Evolutionary conservation across 164 flowering plant species (phyloP).

Genomic region (Sextonia rubra): DNA sequence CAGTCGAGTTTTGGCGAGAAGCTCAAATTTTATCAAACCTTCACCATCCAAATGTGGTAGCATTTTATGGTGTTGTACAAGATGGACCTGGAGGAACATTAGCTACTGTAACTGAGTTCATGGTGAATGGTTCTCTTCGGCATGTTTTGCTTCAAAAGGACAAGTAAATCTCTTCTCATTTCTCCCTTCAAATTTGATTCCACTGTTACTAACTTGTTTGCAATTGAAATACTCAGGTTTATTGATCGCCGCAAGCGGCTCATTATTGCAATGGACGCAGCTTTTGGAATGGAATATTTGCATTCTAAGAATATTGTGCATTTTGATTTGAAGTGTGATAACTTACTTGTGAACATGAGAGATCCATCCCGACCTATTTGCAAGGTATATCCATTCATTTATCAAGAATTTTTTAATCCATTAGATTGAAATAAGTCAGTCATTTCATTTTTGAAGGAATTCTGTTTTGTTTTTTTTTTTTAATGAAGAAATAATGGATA

Average conservation of each 20-base stretch:
- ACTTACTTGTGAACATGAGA: constrained; percentile 84
- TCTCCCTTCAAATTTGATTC: not conserved
- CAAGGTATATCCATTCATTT: constrained; percentile 43
- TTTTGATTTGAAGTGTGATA: constrained; percentile 94
- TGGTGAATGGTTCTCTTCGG: constrained; percentile 97
- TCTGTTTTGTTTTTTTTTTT: not conserved
- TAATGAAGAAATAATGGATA: not conserved
- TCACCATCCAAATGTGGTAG: constrained; percentile 97
- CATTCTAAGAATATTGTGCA: constrained; percentile 94
- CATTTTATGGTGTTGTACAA: constrained; percentile 95
- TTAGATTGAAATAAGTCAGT: not conserved
- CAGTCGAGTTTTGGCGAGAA: constrained; percentile 89
- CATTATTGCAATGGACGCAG: constrained; percentile 94
- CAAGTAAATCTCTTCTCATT: constrained; percentile 37
- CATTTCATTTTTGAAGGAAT: not conserved
- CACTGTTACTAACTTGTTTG: not conserved
- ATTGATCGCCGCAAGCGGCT: constrained; percentile 85
- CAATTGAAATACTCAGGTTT: constrained; percentile 36
- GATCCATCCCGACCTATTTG: constrained; percentile 85
- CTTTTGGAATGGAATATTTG: constrained; percentile 97
- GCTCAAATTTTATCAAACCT: constrained; percentile 92
- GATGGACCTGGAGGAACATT: constrained; percentile 94
- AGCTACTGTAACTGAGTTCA: constrained; percentile 90
- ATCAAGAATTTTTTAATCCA: not conserved
- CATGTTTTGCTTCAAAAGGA: constrained; percentile 87